Evolutionary conservation across 257 asterid species (phyloP), one percentile per base, ranked within the genome.

Genomic region (Fraxinus pennsylvanica): DNA sequence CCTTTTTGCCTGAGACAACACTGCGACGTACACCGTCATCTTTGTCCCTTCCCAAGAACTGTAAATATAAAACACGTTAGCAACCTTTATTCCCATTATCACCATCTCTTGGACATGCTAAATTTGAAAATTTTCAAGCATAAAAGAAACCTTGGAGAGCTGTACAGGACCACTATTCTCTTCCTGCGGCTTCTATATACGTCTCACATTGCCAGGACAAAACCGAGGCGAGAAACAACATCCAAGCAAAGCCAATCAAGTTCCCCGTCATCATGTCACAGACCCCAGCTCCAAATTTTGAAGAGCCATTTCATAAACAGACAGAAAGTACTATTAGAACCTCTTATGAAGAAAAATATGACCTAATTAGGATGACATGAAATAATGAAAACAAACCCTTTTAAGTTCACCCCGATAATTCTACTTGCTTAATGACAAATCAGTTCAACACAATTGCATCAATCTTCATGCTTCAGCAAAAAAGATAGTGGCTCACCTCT

Each of bases 1-100:
- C 99, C 97, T 95, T 95, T 84, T 95, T 95, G 66, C 99, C 99
- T 63, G 99, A 95, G 73, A 95, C 97, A 33, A 91, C 99, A 89
- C 99, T 95, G 39, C 97, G 98, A 32, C 97, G 99, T 82, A 87
- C 96, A 77, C 90, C 82, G 59, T 95, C 98, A 76, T 91, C 97
- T 84, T 89, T 93, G 68, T 86, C 93, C 83, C 86, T 90, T 52
- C 97, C 94, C 87, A 95, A 80, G 79, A 90, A 91, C 99, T 93
- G 92, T 70, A 87, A 36, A 43, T 67, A 76, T 38, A 32, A 30
- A 75, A 59, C 50, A 47, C 29, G 65, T 88, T 47, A 88, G 75
- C 74, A 79, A 73, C 43, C 19, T 3, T 5, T 8, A 5, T 38
- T 4, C 21, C 35, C 19, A 7, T 36, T 9, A 29, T 61, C 7